A percentile compares a stretch with the other conserved stretches of the same genome.
Conservation (phyloP, 2,329 filamentous ascomycete species). For the Xylariaceae sp. region DNA sequence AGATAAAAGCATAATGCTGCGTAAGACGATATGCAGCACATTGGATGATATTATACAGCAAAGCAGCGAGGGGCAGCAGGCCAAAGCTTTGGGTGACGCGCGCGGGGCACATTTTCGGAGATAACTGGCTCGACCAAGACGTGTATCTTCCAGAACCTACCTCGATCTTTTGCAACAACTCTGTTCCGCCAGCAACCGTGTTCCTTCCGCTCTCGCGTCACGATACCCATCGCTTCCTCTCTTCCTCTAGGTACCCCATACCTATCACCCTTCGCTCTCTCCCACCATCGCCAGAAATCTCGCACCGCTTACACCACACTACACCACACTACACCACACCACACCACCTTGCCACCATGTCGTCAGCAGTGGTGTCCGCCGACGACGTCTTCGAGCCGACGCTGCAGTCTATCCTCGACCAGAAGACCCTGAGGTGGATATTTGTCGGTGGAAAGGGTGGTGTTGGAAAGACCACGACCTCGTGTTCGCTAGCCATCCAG, state of each 20-base stretch:
- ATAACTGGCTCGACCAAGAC: not conserved
- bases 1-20: no score
- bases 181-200: not conserved
- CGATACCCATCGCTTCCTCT: not conserved
- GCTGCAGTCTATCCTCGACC: conserved; percentile 90
- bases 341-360: conserved; percentile 24
- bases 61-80: no score
- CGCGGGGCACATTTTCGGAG: not conserved
- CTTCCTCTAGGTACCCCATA: no score
- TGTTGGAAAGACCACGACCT: conserved; percentile 99
- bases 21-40: no score
- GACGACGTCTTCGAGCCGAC: conserved; percentile 83
- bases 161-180: not conserved
- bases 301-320: no score
- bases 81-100: no score
- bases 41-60: no score
- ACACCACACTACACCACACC: no score
- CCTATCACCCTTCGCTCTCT: no score
- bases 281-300: no score
- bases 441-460: conserved; percentile 98
- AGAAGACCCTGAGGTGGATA: conserved; percentile 95
- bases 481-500: conserved; percentile 96
- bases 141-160: not conserved
- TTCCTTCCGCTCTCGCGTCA: not conserved
- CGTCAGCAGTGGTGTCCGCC: conserved; percentile 41